Conservation (phyloP, 2,329 filamentous ascomycete species). For the Talaromyces sp. region DNA sequence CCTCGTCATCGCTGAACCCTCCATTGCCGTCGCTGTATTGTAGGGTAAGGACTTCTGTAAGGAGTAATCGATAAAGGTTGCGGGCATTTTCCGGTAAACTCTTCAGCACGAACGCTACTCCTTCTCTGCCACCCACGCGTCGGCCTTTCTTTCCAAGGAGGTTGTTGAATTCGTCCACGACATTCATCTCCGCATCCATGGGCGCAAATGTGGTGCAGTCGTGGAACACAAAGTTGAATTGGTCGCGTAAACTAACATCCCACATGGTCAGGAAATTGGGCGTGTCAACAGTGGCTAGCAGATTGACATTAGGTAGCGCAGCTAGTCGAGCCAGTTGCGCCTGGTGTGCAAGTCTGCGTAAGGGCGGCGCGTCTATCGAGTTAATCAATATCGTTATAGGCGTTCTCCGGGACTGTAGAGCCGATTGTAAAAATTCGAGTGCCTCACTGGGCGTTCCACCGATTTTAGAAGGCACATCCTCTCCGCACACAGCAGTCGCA, state of each 20-base stretch:
- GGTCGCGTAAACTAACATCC: conserved; percentile 79
- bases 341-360: conserved; percentile 70
- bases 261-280: conserved; percentile 84
- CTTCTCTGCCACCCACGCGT: conserved; percentile 82
- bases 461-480: conserved; percentile 47
- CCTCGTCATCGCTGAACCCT: conserved; percentile 52
- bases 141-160: conserved; percentile 77
- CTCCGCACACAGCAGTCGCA: conserved; percentile 56
- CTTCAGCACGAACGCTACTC: conserved; percentile 84
- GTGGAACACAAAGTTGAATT: conserved; percentile 86
- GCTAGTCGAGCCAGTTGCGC: conserved; percentile 72
- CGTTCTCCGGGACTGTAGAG: conserved; percentile 51
- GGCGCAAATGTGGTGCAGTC: conserved; percentile 87
- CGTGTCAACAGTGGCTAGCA: conserved; percentile 81
- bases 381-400: conserved; percentile 72
- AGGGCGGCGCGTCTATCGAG: conserved; percentile 75
- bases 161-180: conserved; percentile 86
- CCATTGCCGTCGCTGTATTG: conserved; percentile 45
- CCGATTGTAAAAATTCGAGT: conserved; percentile 62
- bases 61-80: conserved; percentile 77
- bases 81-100: conserved; percentile 89
- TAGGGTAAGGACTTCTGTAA: conserved; percentile 75
- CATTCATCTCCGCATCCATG: conserved; percentile 70
- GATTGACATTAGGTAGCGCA: conserved; percentile 65
- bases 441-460: conserved; percentile 67